These are phyloP conservation scores for Vanderwaltozyma tropicalis DNA, from an alignment of 805 yeast species.

Conservation along the genomic window DNA sequence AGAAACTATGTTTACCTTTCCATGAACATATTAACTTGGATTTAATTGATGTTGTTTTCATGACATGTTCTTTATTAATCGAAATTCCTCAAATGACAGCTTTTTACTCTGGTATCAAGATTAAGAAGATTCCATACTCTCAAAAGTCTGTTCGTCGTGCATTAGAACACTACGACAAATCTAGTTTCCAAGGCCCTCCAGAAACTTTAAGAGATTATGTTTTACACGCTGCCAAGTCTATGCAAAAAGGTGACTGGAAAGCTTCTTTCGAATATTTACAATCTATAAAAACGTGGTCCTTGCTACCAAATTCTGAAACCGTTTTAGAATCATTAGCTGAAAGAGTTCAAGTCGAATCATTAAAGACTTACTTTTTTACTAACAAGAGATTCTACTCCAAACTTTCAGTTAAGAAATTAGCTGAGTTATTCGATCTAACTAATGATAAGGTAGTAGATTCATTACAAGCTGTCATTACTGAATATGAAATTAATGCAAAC, in stretches of 20 bases:
- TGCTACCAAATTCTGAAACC: constrained; percentile 58
- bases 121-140: constrained; percentile 45
- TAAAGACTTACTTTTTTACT: constrained; percentile 84
- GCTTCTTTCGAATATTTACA: constrained; percentile 56
- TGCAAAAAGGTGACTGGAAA: constrained; percentile 86
- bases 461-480: constrained; percentile 64
- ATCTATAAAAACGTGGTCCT: constrained; percentile 64
- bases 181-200: constrained; percentile 94
- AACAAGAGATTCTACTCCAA: constrained; percentile 69
- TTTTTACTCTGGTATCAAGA: constrained; percentile 45
- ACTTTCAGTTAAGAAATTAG: constrained; percentile 56
- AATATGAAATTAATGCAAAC: constrained; percentile 62
- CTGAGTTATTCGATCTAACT: constrained; percentile 55
- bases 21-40: constrained; percentile 97
- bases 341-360: constrained; percentile 80
- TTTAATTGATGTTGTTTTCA: constrained; percentile 84
- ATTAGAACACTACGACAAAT: constrained; percentile 87
- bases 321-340: constrained; percentile 62
- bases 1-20: constrained; percentile 82
- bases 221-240: constrained; percentile 81
- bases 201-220: constrained; percentile 91
- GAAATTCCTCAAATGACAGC: constrained; percentile 90
- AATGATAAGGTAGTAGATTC: constrained; percentile 48
- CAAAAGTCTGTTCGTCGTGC: constrained; percentile 83
- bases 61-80: constrained; percentile 78